These are phyloP conservation scores for Henckelia pumila DNA, from an alignment of 257 asterid species.

Conservation along the genomic window DNA sequence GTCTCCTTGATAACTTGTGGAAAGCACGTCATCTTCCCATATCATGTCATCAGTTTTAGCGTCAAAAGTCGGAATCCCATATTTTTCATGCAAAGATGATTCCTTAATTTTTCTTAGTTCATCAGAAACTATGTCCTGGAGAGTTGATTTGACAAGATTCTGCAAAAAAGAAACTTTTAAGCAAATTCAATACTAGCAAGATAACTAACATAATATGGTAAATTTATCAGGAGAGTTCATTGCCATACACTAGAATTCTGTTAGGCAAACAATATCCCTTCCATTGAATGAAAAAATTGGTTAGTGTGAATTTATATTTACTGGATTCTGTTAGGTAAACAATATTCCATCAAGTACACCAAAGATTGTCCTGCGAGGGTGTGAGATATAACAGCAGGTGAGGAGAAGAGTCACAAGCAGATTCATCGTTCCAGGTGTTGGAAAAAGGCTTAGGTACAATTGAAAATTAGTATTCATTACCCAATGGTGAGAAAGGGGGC, in stretches of 20 bases:
- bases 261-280: conserved; percentile 10
- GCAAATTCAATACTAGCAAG: conserved; percentile 18
- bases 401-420: too few relatives aligned
- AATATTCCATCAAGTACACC: background rate
- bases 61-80: conserved; percentile 24
- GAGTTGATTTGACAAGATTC: conserved; percentile 59
- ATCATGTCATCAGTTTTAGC: conserved; percentile 53
- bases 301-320: too few relatives aligned
- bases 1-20: conserved; percentile 64
- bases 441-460: too few relatives aligned
- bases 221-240: background rate
- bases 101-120: conserved; percentile 68
- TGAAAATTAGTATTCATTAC: too few relatives aligned
- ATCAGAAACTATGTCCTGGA: conserved; percentile 69
- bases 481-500: too few relatives aligned
- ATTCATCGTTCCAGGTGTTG: too few relatives aligned
- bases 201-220: conserved; percentile 2
- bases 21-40: conserved; percentile 90
- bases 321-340: background rate
- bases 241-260: background rate
- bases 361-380: too few relatives aligned
- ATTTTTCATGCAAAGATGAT: conserved; percentile 32
- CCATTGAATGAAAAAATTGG: background rate
- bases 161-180: conserved; percentile 34
- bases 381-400: too few relatives aligned